Percentiles rank a stretch among this genome's conserved stretches.
These are phyloP conservation scores for Blastomyces silverae DNA, from an alignment of 2,329 filamentous ascomycete species.

Conservation along the genomic window DNA sequence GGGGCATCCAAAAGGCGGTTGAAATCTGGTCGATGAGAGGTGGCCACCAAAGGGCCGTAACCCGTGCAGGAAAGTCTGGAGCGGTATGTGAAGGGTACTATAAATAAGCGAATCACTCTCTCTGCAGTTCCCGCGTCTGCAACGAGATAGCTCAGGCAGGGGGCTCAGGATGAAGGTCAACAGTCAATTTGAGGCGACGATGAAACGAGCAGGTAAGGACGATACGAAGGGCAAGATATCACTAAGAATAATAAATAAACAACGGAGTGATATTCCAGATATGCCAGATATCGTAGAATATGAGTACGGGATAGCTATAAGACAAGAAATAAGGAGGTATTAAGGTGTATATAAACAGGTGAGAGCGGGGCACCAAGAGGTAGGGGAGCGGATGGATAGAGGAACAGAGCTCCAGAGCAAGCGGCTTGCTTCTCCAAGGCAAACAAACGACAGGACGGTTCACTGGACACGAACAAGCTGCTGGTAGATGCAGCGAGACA, in stretches of 20 bases:
- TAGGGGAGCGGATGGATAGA: not conserved
- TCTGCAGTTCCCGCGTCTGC: not conserved
- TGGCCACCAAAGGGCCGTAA: constrained; percentile 30
- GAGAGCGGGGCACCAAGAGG: not conserved
- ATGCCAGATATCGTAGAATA: constrained; percentile 4
- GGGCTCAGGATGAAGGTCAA: not conserved
- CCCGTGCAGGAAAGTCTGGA: not conserved
- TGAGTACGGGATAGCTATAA: not conserved
- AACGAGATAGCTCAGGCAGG: not conserved
- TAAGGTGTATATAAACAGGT: not conserved
- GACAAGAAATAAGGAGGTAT: not conserved
- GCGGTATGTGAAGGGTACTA: not conserved
- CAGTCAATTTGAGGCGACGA: not conserved
- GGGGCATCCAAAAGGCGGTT: constrained; percentile 38
- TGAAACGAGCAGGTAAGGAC: not conserved
- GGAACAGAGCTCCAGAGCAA: not conserved
- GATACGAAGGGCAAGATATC: not conserved
- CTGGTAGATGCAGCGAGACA: not conserved
- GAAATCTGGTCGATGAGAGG: constrained; percentile 16
- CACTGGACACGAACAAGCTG: constrained; percentile 1
- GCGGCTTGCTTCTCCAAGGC: not conserved
- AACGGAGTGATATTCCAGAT: constrained; percentile 1
- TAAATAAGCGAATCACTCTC: not conserved
- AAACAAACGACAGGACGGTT: not conserved
- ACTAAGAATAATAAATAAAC: not conserved